Base-by-base conservation (phyloP, 176 grass and related monocot genomes). In the Aegilops sharonensis region DNA sequence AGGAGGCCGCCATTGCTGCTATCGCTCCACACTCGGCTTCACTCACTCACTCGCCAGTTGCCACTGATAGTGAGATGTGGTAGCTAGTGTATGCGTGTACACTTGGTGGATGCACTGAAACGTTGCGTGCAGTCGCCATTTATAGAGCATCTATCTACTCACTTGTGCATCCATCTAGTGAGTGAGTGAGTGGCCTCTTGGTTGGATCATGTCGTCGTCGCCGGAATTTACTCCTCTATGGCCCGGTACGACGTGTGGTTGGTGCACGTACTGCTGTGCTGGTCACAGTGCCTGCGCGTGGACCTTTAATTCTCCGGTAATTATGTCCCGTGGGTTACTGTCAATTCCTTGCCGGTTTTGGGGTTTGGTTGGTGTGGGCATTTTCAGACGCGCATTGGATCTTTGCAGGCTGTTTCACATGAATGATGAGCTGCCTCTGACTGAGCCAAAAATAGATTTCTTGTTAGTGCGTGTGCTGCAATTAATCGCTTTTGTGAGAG, bases 1-100 rank as follows among this genome's bases (percentile, higher is more conserved):
- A 48, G 20, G 76, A 13, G 0, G 64, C 54, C 10, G 75, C 84
- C 89, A 94, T 97, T 13, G 72, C 56, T 59, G 56, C 20, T 8
- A 5, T 31, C 37, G 27, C 31, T 34, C 56, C 18, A 59, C 17
- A 21, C 56, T 18, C 50, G 14, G 5, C 48, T 52, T 2, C 12
- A 14, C 13, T 48, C 47, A 52, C 14, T 59, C 56, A 57, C 18
- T 21, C 8, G 54, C 54, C 50, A 18, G 1, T 54, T 54, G 50
- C 50, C 2, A 18, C 50, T 54, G 14, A 54, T 1, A 54, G 43
- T 47, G 15, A 54, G 50, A 18, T 54, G 50, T 18, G 0, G 48
- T 14, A 50, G 47, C 43, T 47, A 47, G 45, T 48, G 48, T 52
- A 52, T 52, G 48, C 13, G 14, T 70, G 18, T 73, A 40, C 70